Conservation (phyloP, 2,329 filamentous ascomycete species). For the Sarocladium brachiariae region DNA sequence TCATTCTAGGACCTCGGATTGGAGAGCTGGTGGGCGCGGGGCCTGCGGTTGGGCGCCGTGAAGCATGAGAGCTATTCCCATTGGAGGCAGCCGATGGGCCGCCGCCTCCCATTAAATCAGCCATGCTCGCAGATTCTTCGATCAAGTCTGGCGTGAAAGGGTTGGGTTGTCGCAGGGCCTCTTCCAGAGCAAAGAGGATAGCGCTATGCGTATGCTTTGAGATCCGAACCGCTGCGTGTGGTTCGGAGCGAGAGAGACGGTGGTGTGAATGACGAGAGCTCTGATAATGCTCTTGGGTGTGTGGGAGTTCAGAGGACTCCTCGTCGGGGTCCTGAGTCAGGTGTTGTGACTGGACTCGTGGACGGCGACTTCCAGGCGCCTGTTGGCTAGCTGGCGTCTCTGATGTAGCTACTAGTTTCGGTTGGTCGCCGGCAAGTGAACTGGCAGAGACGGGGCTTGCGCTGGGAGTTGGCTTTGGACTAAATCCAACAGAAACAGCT, state of each 20-base stretch:
- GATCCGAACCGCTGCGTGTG: slow-evolving; percentile 53
- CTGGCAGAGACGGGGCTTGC: slow-evolving; percentile 7
- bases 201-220: slow-evolving; percentile 82
- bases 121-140: slow-evolving; percentile 90
- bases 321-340: slow-evolving; percentile 39
- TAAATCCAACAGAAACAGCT: slow-evolving; percentile 41
- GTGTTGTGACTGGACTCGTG: slow-evolving; percentile 39
- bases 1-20: slow-evolving; percentile 78
- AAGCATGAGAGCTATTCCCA: slow-evolving; percentile 39
- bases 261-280: slow-evolving; percentile 18
- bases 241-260: slow-evolving; percentile 27
- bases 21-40: slow-evolving; percentile 48
- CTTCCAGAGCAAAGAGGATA: slow-evolving; percentile 87
- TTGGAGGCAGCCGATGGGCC: slow-evolving; percentile 47
- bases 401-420: neutral
- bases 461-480: slow-evolving; percentile 23
- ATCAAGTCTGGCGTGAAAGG: slow-evolving; percentile 75
- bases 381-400: neutral
- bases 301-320: slow-evolving; percentile 26
- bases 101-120: slow-evolving; percentile 62
- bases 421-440: slow-evolving; percentile 4
- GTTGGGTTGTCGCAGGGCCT: slow-evolving; percentile 76
- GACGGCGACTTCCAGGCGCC: slow-evolving; percentile 19
- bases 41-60: slow-evolving; percentile 38
- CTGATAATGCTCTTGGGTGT: slow-evolving; percentile 21